These are phyloP conservation scores for Cucurbita argyrosperma DNA, from an alignment of 306 rosid genomes.

Conservation along the genomic window DNA sequence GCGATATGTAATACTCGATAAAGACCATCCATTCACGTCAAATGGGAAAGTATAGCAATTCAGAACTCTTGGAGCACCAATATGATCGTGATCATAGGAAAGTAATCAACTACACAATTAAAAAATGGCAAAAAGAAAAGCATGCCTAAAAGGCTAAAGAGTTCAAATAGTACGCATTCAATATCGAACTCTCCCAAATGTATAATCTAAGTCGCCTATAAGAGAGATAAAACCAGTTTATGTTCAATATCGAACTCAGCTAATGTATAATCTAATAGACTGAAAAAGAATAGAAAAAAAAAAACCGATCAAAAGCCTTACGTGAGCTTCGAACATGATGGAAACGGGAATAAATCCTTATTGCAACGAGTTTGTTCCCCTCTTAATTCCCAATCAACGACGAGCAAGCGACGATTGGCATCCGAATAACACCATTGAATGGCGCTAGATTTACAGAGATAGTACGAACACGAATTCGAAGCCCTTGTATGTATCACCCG, in stretches of 20 bases:
- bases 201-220: neutral
- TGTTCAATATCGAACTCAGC: neutral
- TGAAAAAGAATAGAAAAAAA: no score
- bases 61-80: neutral
- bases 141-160: neutral
- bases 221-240: neutral
- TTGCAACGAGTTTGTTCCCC: slow-evolving; percentile 4
- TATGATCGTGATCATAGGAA: neutral
- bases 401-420: neutral
- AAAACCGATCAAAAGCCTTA: slow-evolving; percentile 21
- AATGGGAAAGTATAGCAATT: neutral
- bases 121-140: neutral
- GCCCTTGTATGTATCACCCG: neutral
- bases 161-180: neutral
- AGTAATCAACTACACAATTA: neutral
- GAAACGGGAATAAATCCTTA: slow-evolving; percentile 15
- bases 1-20: neutral
- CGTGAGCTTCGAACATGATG: slow-evolving; percentile 96
- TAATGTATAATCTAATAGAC: neutral
- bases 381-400: neutral
- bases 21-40: neutral
- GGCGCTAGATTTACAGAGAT: neutral
- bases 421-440: neutral
- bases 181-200: neutral
- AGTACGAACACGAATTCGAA: neutral